phyloP scores from a whole-genome alignment of 2,329 filamentous ascomycete genomes.

The Arthroderma uncinatum region DNA sequence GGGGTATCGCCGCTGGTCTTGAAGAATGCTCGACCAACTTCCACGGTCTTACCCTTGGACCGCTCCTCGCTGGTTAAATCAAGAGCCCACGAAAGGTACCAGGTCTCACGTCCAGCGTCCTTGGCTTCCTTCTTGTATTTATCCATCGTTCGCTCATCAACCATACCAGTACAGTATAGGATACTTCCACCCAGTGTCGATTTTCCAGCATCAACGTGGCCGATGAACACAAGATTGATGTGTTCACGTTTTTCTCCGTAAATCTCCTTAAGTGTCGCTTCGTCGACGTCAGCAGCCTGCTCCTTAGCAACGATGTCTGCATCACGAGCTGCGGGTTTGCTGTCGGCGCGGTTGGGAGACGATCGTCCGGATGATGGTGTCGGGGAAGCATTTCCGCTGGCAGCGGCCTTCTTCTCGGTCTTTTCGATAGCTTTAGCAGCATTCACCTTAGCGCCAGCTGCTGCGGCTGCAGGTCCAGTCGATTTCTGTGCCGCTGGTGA shows the following conservation, averaged over 20 bases:
- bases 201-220: constrained; percentile 97
- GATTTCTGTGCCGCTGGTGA: constrained; percentile 42
- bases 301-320: constrained; percentile 77
- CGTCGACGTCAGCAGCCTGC: constrained; percentile 66
- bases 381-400: constrained; percentile 65
- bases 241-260: constrained; percentile 70
- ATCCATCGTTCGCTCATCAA: constrained; percentile 96
- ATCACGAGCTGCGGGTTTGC: constrained; percentile 50
- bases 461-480: constrained; percentile 40
- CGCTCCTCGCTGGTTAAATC: constrained; percentile 96
- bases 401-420: constrained; percentile 56
- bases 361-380: constrained; percentile 73
- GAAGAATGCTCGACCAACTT: constrained; percentile 91
- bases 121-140: constrained; percentile 97
- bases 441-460: constrained; percentile 64
- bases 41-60: constrained; percentile 93
- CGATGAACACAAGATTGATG: constrained; percentile 94
- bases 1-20: constrained; percentile 50
- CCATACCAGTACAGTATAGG: constrained; percentile 90
- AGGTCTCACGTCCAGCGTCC: constrained; percentile 90
- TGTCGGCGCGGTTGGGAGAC: constrained; percentile 55
- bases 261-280: constrained; percentile 82
- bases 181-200: constrained; percentile 91
- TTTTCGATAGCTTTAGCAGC: constrained; percentile 88
- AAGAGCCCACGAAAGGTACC: constrained; percentile 97